These are phyloP conservation scores for Trifolium fragiferum DNA, from an alignment of 306 rosid species.

Conservation along the genomic window DNA sequence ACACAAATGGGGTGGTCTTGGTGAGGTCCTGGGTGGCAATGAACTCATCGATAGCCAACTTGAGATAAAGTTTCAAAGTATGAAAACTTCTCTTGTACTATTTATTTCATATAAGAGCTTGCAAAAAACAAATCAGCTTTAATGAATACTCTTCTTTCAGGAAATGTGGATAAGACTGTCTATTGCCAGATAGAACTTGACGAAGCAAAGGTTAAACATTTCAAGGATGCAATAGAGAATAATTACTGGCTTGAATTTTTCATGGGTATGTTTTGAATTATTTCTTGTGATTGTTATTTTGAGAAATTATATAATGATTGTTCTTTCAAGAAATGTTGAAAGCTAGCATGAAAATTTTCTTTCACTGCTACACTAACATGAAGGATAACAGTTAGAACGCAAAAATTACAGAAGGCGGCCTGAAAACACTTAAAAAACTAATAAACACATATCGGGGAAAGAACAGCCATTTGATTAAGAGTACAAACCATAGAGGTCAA, in stretches of 20 bases:
- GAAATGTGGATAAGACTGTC: slow-evolving; percentile 73
- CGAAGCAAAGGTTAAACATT: slow-evolving; percentile 73
- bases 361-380: background rate
- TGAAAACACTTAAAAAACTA: background rate
- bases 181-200: slow-evolving; percentile 74
- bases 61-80: slow-evolving; percentile 78
- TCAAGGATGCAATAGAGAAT: slow-evolving; percentile 96
- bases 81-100: slow-evolving; percentile 33
- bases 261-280: slow-evolving; percentile 72
- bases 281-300: slow-evolving; percentile 23
- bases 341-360: slow-evolving; percentile 12
- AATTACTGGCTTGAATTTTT: slow-evolving; percentile 97
- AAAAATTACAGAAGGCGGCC: slow-evolving; percentile 7
- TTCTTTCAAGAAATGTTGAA: slow-evolving; percentile 37
- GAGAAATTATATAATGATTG: slow-evolving; percentile 16
- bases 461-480: slow-evolving; percentile 1
- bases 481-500: background rate
- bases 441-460: background rate
- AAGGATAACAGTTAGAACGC: slow-evolving; percentile 6
- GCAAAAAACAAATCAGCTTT: slow-evolving; percentile 27
- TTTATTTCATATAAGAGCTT: slow-evolving; percentile 21
- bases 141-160: slow-evolving; percentile 52
- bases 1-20: slow-evolving; percentile 99
- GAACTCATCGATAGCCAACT: slow-evolving; percentile 93
- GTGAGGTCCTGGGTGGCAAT: slow-evolving; percentile 99